These are phyloP conservation scores for Vachellia collinsii DNA, from an alignment of 306 rosid genomes.

Conservation along the genomic window DNA sequence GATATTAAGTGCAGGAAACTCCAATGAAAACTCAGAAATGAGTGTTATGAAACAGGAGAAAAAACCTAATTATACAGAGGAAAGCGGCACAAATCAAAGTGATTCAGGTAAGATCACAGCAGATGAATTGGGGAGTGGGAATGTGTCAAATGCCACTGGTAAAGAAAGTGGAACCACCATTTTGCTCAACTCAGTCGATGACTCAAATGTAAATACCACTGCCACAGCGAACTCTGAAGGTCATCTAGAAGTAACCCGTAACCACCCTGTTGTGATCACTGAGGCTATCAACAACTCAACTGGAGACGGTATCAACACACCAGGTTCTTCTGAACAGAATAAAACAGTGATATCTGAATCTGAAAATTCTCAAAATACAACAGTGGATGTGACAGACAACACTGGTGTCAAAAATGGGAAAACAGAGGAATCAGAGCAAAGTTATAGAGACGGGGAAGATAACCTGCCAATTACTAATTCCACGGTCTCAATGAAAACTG, in stretches of 20 bases:
- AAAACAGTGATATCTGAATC: slow-evolving; percentile 32
- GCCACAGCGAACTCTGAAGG: slow-evolving; percentile 34
- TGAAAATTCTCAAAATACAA: slow-evolving; percentile 34
- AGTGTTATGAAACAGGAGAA: slow-evolving; percentile 43
- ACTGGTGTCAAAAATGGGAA: slow-evolving; percentile 37
- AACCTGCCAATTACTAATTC: slow-evolving; percentile 42
- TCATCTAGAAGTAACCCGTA: slow-evolving; percentile 45
- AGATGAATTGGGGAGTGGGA: slow-evolving; percentile 37
- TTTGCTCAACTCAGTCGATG: slow-evolving; percentile 36
- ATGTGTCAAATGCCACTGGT: slow-evolving; percentile 41
- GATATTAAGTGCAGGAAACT: slow-evolving; percentile 44
- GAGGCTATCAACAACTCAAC: slow-evolving; percentile 44
- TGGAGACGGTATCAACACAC: slow-evolving; percentile 22
- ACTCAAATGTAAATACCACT: slow-evolving; percentile 39
- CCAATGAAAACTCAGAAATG: slow-evolving; percentile 44
- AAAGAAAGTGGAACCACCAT: slow-evolving; percentile 38
- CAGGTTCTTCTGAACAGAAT: slow-evolving; percentile 48
- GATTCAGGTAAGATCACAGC: slow-evolving; percentile 48
- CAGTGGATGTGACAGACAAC: slow-evolving; percentile 34
- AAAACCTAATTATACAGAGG: slow-evolving; percentile 35
- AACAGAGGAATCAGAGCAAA: slow-evolving; percentile 41
- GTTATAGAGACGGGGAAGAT: slow-evolving; percentile 38
- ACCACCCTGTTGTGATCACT: slow-evolving; percentile 31
- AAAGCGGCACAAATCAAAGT: slow-evolving; percentile 36
- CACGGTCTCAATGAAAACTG: slow-evolving; percentile 35